Evolutionary conservation across 495 filamentous ascomycete species (phyloP).

Genomic region (Penicillium parvum): DNA sequence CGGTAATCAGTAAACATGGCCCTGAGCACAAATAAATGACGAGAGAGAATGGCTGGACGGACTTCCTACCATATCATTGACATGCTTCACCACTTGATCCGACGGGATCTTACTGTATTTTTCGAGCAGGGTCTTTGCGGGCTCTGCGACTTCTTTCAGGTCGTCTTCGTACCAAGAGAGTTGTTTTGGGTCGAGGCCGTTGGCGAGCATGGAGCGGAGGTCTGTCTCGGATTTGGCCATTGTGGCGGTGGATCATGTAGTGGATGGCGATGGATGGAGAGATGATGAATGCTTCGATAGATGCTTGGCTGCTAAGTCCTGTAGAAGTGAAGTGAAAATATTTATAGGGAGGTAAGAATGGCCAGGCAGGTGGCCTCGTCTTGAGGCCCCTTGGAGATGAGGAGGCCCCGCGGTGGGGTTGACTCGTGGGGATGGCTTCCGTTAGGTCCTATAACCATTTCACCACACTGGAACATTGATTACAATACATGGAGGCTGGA

Average conservation of each 20-base stretch:
- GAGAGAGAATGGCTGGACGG: too few relatives aligned
- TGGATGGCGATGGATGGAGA: neutral
- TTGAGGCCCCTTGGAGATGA: too few relatives aligned
- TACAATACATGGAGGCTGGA: too few relatives aligned
- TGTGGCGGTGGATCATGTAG: neutral
- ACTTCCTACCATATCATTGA: slow-evolving; percentile 44
- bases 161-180: slow-evolving; percentile 20
- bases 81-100: slow-evolving; percentile 42
- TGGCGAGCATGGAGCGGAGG: slow-evolving; percentile 9
- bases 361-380: too few relatives aligned
- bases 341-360: too few relatives aligned
- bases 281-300: too few relatives aligned
- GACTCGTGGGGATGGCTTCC: too few relatives aligned
- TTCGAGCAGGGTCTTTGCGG: slow-evolving; percentile 34
- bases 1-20: neutral
- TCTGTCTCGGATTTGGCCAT: slow-evolving; percentile 18
- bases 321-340: too few relatives aligned
- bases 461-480: too few relatives aligned
- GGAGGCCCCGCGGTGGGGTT: too few relatives aligned
- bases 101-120: slow-evolving; percentile 45
- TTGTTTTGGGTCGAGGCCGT: slow-evolving; percentile 4
- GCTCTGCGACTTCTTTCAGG: slow-evolving; percentile 15
- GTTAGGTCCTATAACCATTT: too few relatives aligned
- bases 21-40: slow-evolving; percentile 4
- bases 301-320: too few relatives aligned